Conservation (phyloP, 106 monocot genomes). For the Alisma plantagoaquatica region DNA sequence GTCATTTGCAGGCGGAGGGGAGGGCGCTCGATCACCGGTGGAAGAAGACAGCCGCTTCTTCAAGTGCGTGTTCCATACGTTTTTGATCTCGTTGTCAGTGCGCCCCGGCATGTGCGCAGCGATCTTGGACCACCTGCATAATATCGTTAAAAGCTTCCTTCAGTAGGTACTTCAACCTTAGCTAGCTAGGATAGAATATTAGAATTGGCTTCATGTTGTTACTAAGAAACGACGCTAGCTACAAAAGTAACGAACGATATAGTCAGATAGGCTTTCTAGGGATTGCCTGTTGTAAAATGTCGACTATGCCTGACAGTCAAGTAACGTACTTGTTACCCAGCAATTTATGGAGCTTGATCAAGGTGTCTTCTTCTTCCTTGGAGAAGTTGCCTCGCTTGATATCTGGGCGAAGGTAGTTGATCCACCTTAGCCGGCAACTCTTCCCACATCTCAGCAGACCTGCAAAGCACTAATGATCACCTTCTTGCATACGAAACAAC, state of each 20-base stretch:
- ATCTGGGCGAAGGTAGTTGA: slow-evolving; percentile 79
- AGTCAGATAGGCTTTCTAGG: neutral
- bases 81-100: slow-evolving; percentile 91
- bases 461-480: no score
- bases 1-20: neutral
- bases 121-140: slow-evolving; percentile 63
- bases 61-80: slow-evolving; percentile 82
- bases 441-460: slow-evolving; percentile 84
- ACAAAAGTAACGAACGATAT: neutral
- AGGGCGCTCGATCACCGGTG: neutral
- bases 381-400: slow-evolving; percentile 70
- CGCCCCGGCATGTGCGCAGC: slow-evolving; percentile 57
- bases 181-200: neutral
- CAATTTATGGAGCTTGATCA: slow-evolving; percentile 48
- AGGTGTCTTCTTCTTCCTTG: slow-evolving; percentile 61
- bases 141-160: neutral
- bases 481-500: neutral
- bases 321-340: slow-evolving; percentile 76
- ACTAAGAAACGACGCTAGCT: neutral
- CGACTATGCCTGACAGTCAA: no score
- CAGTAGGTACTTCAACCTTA: neutral
- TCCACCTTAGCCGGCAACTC: slow-evolving; percentile 81
- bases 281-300: no score
- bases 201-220: neutral
- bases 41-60: slow-evolving; percentile 41